These are phyloP conservation scores for Rostrohypoxylon terebratum DNA, from an alignment of 495 filamentous ascomycete species.

Conservation along the genomic window DNA sequence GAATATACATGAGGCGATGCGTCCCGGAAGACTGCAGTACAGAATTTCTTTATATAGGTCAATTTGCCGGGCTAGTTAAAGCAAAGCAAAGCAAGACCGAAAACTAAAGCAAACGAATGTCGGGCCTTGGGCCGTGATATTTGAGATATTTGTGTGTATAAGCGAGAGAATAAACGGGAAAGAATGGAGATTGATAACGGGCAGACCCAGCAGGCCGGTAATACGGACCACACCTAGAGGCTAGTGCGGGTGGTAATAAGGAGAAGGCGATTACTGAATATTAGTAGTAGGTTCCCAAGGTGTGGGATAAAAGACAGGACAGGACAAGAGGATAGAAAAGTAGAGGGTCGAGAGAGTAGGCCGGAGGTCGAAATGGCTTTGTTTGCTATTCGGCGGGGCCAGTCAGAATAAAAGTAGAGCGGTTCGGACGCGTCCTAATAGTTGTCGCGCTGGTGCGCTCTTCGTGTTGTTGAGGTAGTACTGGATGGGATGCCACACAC, in stretches of 20 bases:
- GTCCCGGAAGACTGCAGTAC: constrained; percentile 30
- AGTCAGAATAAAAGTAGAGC: constrained; percentile 43
- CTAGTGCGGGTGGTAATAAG: constrained; percentile 12
- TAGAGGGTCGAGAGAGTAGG: constrained; percentile 38
- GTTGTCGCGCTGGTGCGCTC: constrained; percentile 36
- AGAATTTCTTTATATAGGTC: constrained; percentile 30
- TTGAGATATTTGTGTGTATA: constrained; percentile 36
- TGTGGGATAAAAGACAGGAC: constrained; percentile 37
- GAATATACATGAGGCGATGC: constrained; percentile 43
- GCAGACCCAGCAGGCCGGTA: constrained; percentile 19
- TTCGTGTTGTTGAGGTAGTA: constrained; percentile 35
- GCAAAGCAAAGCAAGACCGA: constrained; percentile 43
- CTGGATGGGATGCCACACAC: constrained; percentile 35
- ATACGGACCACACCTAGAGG: constrained; percentile 30
- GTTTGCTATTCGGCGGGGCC: constrained; percentile 44
- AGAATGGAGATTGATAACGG: constrained; percentile 21
- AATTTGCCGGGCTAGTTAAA: constrained; percentile 44
- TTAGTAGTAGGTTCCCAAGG: constrained; percentile 29
- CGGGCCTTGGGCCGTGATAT: constrained; percentile 37
- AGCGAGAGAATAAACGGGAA: constrained; percentile 32
- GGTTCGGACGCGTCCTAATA: constrained; percentile 43
- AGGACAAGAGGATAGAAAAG: constrained; percentile 37
- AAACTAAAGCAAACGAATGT: constrained; percentile 37
- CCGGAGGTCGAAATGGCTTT: constrained; percentile 25
- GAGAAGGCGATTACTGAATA: constrained; percentile 8